Base-by-base conservation (phyloP, 73 alveolate genomes). In the Tetrahymena thermophila region DNA sequence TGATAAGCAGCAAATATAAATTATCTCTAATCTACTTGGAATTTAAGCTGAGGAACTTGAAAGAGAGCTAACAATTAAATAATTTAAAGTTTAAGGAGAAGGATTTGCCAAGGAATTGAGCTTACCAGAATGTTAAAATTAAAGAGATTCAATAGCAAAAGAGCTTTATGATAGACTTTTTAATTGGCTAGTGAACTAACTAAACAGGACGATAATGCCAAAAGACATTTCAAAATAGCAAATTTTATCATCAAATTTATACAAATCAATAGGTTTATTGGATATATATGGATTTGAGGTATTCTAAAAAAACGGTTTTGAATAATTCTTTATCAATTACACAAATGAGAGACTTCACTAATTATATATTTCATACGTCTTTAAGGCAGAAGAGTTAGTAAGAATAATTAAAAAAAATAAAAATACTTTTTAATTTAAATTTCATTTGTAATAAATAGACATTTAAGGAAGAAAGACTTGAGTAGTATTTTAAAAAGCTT, bases 271-370 rank as follows among this genome's bases (percentile, higher is more conserved):
- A 19, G 99, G 99, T 16, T 93, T 99, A n/a, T 94, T 99, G 85
- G 99, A 99, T 97, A 99, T 99, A 85, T 99, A 98, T 95, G 99
- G 99, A 13, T 99, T 99, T 95, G 99, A 99, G 96, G 99, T 98
- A 35, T 99, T 99, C 94, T 97, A 97, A 93, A 99, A 97, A 95
- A 99, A 99, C 96, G 98, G 98, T 55, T 99, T 99, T 96, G 99
- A 99, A 96, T 98, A 99, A 95, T 96, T 99, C 94, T 98, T 99
- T 96, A 99, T 99, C 94, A 99, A 99, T 95, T 99, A 98, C 94
- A 99, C 99, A 43, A 99, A 99, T 96, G 99, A 99, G 96, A 99
- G 98, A 95, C 97, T 99, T 71, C 99, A 99, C 94, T 98, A 99
- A 94, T 97, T 99, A 42, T 99, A 99, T 93, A 99, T 99, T 42